Conservation (phyloP, 495 filamentous ascomycete genomes). For the Podospora didyma region DNA sequence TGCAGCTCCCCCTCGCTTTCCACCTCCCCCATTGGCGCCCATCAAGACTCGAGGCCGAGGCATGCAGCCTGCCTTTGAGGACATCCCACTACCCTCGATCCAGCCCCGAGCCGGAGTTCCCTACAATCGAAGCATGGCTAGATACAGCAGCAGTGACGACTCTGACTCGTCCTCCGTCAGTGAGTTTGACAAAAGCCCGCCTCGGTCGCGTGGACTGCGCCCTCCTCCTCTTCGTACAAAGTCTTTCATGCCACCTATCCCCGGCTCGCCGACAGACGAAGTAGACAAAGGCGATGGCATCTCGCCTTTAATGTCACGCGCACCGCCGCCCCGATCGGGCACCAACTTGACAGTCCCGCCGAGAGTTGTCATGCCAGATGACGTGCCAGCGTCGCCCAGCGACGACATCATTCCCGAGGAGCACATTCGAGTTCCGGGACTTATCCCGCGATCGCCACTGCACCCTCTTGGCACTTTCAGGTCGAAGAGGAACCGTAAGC, state of each 20-base stretch:
- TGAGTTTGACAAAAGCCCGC: slow-evolving; percentile 7
- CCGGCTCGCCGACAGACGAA: slow-evolving; percentile 18
- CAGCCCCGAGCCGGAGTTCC: slow-evolving; percentile 6
- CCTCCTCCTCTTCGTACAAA: slow-evolving; percentile 11
- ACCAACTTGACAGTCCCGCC: neutral
- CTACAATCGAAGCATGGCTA: slow-evolving; percentile 6
- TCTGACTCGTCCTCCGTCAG: slow-evolving; percentile 10
- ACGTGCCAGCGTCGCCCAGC: neutral
- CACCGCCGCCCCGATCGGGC: slow-evolving; percentile 1
- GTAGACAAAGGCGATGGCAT: slow-evolving; percentile 11
- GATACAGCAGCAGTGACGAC: slow-evolving; percentile 19
- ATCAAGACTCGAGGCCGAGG: slow-evolving; percentile 6
- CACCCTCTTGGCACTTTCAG: slow-evolving; percentile 13
- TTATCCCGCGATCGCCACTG: slow-evolving; percentile 20
- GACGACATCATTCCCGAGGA: slow-evolving; percentile 21
- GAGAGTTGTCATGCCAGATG: neutral
- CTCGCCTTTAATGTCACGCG: slow-evolving; percentile 23
- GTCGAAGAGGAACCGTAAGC: slow-evolving; percentile 4
- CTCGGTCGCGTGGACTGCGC: slow-evolving; percentile 7
- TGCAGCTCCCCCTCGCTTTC: slow-evolving; percentile 16
- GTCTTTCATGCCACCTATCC: slow-evolving; percentile 15
- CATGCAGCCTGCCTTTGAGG: neutral
- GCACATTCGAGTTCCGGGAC: slow-evolving; percentile 19
- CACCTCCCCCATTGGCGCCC: slow-evolving; percentile 30
- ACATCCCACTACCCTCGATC: slow-evolving; percentile 3